These are phyloP conservation scores for Haematococcus lacustris DNA, from an alignment of 139 green algal genomes.

Conservation along the genomic window DNA sequence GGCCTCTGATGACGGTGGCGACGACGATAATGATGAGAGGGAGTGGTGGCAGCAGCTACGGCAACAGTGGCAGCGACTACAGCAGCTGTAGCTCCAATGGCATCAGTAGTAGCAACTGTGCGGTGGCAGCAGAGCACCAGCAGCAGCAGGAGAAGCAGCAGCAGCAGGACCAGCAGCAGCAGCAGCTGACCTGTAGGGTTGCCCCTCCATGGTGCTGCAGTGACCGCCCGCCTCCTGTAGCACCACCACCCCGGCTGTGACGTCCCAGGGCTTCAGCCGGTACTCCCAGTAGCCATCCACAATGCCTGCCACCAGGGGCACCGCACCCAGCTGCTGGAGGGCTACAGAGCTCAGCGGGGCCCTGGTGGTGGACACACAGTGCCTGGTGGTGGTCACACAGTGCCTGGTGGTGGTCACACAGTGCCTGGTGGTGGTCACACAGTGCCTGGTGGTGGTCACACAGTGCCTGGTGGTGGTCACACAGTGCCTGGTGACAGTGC, in stretches of 20 bases:
- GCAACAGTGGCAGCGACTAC: background rate
- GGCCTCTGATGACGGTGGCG: no score
- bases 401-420: background rate
- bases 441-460: background rate
- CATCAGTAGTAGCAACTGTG: background rate
- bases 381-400: background rate
- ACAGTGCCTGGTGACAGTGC: background rate
- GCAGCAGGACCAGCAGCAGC: background rate
- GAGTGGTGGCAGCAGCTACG: background rate
- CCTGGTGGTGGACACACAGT: background rate
- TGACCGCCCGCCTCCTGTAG: slow-evolving; percentile 57
- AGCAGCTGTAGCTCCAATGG: background rate
- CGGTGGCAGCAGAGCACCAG: background rate
- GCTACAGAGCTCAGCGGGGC: background rate
- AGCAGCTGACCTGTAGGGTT: slow-evolving; percentile 32
- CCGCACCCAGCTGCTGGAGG: background rate
- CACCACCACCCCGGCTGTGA: slow-evolving; percentile 51
- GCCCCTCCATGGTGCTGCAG: slow-evolving; percentile 70
- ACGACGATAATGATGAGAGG: no score
- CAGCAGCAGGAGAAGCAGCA: background rate
- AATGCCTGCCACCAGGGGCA: slow-evolving; percentile 13
- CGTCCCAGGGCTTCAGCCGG: slow-evolving; percentile 11
- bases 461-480: background rate
- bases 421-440: background rate
- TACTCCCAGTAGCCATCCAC: slow-evolving; percentile 9